Conservation (phyloP, 495 filamentous ascomycete species). For the Aspergillus ostianus region DNA sequence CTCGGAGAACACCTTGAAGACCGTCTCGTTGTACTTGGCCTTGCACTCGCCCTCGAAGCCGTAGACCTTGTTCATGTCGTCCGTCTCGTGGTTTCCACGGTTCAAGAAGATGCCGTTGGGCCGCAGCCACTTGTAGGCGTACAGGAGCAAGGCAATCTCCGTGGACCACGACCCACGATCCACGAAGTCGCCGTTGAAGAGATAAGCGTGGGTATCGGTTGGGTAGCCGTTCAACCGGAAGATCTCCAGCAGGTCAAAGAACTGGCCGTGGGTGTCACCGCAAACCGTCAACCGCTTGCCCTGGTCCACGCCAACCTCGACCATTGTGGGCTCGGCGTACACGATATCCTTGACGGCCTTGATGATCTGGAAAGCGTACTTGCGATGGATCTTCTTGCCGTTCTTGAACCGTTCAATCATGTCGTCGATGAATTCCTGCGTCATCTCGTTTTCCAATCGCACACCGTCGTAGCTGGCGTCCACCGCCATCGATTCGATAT, state of each 20-base stretch:
- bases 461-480: slow-evolving; percentile 85
- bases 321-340: slow-evolving; percentile 93
- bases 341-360: slow-evolving; percentile 85
- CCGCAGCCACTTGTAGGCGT: slow-evolving; percentile 94
- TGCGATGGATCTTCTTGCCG: slow-evolving; percentile 90
- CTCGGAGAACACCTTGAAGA: slow-evolving; percentile 98
- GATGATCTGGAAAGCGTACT: slow-evolving; percentile 97
- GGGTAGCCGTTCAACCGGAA: slow-evolving; percentile 90
- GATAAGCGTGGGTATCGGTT: slow-evolving; percentile 79
- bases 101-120: slow-evolving; percentile 92
- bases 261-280: slow-evolving; percentile 99
- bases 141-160: slow-evolving; percentile 90
- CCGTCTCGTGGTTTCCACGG: slow-evolving; percentile 97
- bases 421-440: slow-evolving; percentile 91
- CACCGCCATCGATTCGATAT: slow-evolving; percentile 79
- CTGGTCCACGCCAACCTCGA: slow-evolving; percentile 79
- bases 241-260: slow-evolving; percentile 93
- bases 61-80: slow-evolving; percentile 99
- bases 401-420: slow-evolving; percentile 96
- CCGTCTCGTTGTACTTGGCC: slow-evolving; percentile 93
- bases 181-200: slow-evolving; percentile 99
- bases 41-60: slow-evolving; percentile 98
- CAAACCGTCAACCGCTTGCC: slow-evolving; percentile 87
- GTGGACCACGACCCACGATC: slow-evolving; percentile 97
- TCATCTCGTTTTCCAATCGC: slow-evolving; percentile 78